Base-by-base conservation (phyloP, 495 filamentous ascomycete species). In the Penicillium taxi region DNA sequence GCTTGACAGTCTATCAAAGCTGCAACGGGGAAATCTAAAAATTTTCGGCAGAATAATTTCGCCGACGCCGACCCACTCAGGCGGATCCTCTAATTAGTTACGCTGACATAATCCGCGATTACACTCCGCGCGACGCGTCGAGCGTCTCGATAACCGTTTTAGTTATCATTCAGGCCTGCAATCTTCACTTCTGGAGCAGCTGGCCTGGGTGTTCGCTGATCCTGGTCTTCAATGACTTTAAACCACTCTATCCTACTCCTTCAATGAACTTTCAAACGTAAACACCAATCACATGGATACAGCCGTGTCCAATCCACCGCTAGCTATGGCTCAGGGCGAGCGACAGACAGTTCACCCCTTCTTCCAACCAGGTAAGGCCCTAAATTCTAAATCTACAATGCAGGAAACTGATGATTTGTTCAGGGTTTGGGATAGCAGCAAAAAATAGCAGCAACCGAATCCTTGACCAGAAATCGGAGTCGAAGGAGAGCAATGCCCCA, bases 311-410 rank as follows among this genome's bases (percentile, higher is more conserved):
- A 46, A 47, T 31, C 26, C 30, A 55, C 42, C 40, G 35, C 56
- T 59, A 58, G 66, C 56, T 35, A 68, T 67, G 63, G 59, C 50
- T 47, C 58, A 62, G 35, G 52, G 55, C 45, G 58, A 64, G 39
- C 56, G 61, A 39, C 59, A 54, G 12, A 55, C 47, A 23, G 46
- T 70, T 35, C 63, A 68, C 44, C 63, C 66, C 9, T 70, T 68
- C 39, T 70, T 68, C 38, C 50, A 52, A 33, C 50, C 53, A 58
- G 61, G 64, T 67, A 36, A 50, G 33, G 14, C 52, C 4, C 19
- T 35, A 5, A 42, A 50, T 22, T 20, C 45, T 32, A 26, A 41
- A 8, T 37, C 37, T 9, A 29, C 14, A 13, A n/a, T n/a, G n/a
- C n/a, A n/a, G n/a, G 44, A 43, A 14, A 25, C 35, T 7, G 43